Conservation (phyloP, 805 yeast genomes). For the Saccharomycopsis lassenensis region DNA sequence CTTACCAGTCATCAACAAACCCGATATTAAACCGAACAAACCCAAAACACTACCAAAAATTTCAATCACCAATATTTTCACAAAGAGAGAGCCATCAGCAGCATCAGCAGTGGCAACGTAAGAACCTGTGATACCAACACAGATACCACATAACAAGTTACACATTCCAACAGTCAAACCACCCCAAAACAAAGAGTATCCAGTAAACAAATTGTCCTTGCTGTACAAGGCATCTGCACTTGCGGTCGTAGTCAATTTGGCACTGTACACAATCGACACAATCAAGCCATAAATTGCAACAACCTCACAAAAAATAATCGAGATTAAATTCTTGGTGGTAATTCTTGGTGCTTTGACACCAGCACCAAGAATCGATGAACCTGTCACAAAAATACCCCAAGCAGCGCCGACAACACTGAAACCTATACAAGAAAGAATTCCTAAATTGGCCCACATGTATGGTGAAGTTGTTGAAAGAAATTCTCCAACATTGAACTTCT, state of each 20-base stretch:
- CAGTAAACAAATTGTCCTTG: constrained; percentile 85
- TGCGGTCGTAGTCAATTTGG: constrained; percentile 68
- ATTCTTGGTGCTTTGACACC: constrained; percentile 97
- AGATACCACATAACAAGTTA: constrained; percentile 91
- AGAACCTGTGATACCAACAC: constrained; percentile 95
- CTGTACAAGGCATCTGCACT: constrained; percentile 51
- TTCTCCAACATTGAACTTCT: constrained; percentile 81
- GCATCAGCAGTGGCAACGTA: constrained; percentile 99
- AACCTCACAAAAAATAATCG: constrained; percentile 97
- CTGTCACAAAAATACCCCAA: constrained; percentile 97
- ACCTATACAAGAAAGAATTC: constrained; percentile 86
- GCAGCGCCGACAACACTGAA: constrained; percentile 96
- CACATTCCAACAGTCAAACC: constrained; percentile 92
- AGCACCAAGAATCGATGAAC: constrained; percentile 90
- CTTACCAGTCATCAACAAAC: constrained; percentile 92
- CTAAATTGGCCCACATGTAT: constrained; percentile 92
- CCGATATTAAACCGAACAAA: constrained; percentile 91
- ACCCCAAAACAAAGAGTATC: constrained; percentile 95
- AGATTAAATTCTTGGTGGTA: constrained; percentile 91
- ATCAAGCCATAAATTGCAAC: constrained; percentile 97
- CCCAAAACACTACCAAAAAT: constrained; percentile 96
- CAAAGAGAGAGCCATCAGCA: constrained; percentile 90
- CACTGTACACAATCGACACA: constrained; percentile 93
- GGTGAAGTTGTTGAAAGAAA: constrained; percentile 82
- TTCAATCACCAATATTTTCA: constrained; percentile 91